Base-by-base conservation (phyloP, 257 asterid species). In the Scutellaria baicalensis region DNA sequence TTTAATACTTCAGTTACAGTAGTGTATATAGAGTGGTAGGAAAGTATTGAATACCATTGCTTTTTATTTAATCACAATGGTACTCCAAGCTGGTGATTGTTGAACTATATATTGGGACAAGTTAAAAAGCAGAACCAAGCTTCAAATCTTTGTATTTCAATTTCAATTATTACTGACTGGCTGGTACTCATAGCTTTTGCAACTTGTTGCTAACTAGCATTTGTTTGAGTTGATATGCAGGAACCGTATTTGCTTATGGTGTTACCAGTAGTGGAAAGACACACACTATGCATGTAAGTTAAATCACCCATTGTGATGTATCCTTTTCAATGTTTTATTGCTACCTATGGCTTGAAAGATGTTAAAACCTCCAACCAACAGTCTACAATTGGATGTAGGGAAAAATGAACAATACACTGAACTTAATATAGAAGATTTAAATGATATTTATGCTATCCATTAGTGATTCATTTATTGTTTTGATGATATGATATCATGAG, bases 201-300 rank as follows among this genome's bases (percentile, higher is more conserved):
- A 9, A 44, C 49, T 0, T 23, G 1, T 23, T 27, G 63, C 38
- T 16, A 35, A 64, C 70, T 84, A 67, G 79, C 73, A 3, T 43
- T 52, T 69, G 58, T 57, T 8, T 43, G 70, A 42, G 72, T 74
- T 71, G 62, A 64, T 77, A 31, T 84, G 84, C 90, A 94, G 99
- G 98, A 70, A 94, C 99, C 59, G 99, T 94, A 60, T 94, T 94
- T 88, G 99, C 99, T 75, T 94, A 94, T 83, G 99, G 99, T 75
- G 99, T 94, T 77, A 94, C 99, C 44, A 94, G 98, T 71, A 94
- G 99, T 80, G 99, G 99, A 76, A 94, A 94, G 90, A 94, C 99
- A 36, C 97, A 94, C 81, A 94, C 99, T 44, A 94, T 94, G 99
- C 99, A 94, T 83, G 99, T 94, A 82, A 86, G 98, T 80, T 27